A percentile compares a stretch with the other conserved stretches of the same genome.
Evolutionary conservation across 129 eudicot genomes (phyloP).

Genomic region (Glebionis coronaria): DNA sequence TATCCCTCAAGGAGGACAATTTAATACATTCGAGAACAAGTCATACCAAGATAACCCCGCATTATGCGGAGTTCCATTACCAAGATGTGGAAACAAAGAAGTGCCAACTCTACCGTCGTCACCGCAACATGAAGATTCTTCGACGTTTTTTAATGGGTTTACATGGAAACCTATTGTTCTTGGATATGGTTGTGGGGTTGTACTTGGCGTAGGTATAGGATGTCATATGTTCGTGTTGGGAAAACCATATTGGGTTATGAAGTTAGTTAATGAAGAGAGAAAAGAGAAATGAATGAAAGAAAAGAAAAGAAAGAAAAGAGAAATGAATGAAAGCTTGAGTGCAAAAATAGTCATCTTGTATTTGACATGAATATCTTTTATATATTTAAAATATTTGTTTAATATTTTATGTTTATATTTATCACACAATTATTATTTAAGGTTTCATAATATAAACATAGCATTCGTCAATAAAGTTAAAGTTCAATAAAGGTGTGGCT

Average conservation of each 20-base stretch:
- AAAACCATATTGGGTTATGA: slow-evolving; percentile 21
- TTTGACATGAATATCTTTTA: no score
- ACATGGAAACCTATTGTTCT: slow-evolving; percentile 10
- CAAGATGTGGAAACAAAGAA: slow-evolving; percentile 8
- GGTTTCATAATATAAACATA: no score
- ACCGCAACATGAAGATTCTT: slow-evolving; percentile 10
- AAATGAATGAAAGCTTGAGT: no score
- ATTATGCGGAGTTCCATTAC: slow-evolving; percentile 20
- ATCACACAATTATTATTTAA: no score
- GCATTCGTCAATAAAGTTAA: no score
- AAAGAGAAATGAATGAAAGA: no score
- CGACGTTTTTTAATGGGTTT: slow-evolving; percentile 7
- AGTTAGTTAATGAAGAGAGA: slow-evolving; percentile 8
- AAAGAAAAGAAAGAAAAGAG: no score
- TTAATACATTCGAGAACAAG: not conserved
- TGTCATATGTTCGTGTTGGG: slow-evolving; percentile 6
- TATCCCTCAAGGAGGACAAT: slow-evolving; percentile 23
- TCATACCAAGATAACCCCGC: slow-evolving; percentile 13
- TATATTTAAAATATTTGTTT: no score
- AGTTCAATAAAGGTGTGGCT: no score
- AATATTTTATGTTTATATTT: no score
- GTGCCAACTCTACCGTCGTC: not conserved
- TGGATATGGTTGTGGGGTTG: slow-evolving; percentile 17
- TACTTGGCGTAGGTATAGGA: slow-evolving; percentile 5
- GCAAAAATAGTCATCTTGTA: no score